These are phyloP conservation scores for Ophiobolus disseminans DNA, from an alignment of 2,329 filamentous ascomycete genomes.

Conservation along the genomic window DNA sequence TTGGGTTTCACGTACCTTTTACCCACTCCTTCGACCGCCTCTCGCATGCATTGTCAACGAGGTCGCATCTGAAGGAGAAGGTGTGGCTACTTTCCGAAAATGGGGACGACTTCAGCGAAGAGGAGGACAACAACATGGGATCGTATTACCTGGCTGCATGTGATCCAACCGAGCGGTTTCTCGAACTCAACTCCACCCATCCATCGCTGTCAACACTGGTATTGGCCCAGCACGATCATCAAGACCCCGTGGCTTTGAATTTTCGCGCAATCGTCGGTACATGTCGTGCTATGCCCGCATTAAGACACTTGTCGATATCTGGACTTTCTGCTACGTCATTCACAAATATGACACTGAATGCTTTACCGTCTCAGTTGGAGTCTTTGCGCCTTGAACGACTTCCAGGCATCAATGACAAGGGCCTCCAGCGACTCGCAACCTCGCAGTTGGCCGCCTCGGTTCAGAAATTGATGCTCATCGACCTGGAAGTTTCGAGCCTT, in stretches of 20 bases:
- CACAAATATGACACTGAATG: slow-evolving; percentile 61
- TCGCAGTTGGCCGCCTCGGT: slow-evolving; percentile 55
- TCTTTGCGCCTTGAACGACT: slow-evolving; percentile 64
- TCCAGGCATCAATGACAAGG: slow-evolving; percentile 62
- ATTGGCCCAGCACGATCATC: slow-evolving; percentile 49
- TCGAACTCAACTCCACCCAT: slow-evolving; percentile 62
- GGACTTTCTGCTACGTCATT: slow-evolving; percentile 62
- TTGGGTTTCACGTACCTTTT: slow-evolving; percentile 62
- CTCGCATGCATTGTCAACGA: slow-evolving; percentile 63
- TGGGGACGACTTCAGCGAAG: slow-evolving; percentile 32
- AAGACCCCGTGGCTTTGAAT: slow-evolving; percentile 53
- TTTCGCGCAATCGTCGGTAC: slow-evolving; percentile 63
- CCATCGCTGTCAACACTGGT: slow-evolving; percentile 60
- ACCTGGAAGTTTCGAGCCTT: slow-evolving; percentile 61
- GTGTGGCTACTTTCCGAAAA: slow-evolving; percentile 59
- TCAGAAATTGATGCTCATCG: slow-evolving; percentile 58
- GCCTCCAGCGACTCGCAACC: slow-evolving; percentile 59
- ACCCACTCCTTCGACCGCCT: slow-evolving; percentile 62
- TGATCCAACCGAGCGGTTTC: slow-evolving; percentile 60
- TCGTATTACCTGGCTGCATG: slow-evolving; percentile 50
- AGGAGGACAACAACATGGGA: slow-evolving; percentile 37
- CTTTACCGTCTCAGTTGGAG: slow-evolving; percentile 57
- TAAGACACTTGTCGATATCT: slow-evolving; percentile 63
- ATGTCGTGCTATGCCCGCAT: slow-evolving; percentile 59
- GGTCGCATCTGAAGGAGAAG: slow-evolving; percentile 61